Conservation (phyloP, 2,329 filamentous ascomycete species). For the Neofusicoccum cordaticola region DNA sequence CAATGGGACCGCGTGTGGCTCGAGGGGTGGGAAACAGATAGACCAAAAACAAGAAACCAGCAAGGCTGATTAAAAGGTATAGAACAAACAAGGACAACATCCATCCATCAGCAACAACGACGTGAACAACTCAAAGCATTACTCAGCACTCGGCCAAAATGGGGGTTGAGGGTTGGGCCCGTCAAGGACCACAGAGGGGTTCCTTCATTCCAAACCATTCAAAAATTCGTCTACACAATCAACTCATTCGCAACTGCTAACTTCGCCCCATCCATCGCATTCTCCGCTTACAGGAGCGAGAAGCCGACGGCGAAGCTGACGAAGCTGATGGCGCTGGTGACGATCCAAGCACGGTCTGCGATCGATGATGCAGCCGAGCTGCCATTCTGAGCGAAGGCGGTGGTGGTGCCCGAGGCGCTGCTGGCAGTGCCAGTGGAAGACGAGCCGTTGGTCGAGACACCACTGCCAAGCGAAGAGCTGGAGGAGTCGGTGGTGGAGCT, state of each 20-base stretch:
- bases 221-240: slow-evolving; percentile 7
- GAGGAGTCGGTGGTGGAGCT: not conserved
- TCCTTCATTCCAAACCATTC: slow-evolving; percentile 4
- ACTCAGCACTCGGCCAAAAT: not conserved
- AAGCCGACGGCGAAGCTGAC: slow-evolving; percentile 16
- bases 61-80: slow-evolving; percentile 11
- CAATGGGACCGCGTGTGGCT: not conserved
- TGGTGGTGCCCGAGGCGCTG: not conserved
- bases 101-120: slow-evolving; percentile 6
- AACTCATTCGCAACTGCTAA: not conserved
- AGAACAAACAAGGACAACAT: slow-evolving; percentile 5
- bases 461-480: not conserved
- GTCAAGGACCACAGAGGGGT: not conserved
- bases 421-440: not conserved
- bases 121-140: not conserved
- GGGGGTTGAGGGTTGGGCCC: not conserved
- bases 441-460: not conserved
- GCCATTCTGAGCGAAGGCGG: slow-evolving; percentile 4
- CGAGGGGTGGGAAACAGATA: not conserved
- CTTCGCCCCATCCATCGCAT: not conserved
- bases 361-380: not conserved
- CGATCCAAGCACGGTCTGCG: slow-evolving; percentile 4
- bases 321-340: slow-evolving; percentile 1
- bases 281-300: slow-evolving; percentile 12
- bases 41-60: not conserved